Evolutionary conservation across 2,329 filamentous ascomycete species (phyloP), one percentile per base, ranked within the genome.

Genomic region (Camillea tinctor): DNA sequence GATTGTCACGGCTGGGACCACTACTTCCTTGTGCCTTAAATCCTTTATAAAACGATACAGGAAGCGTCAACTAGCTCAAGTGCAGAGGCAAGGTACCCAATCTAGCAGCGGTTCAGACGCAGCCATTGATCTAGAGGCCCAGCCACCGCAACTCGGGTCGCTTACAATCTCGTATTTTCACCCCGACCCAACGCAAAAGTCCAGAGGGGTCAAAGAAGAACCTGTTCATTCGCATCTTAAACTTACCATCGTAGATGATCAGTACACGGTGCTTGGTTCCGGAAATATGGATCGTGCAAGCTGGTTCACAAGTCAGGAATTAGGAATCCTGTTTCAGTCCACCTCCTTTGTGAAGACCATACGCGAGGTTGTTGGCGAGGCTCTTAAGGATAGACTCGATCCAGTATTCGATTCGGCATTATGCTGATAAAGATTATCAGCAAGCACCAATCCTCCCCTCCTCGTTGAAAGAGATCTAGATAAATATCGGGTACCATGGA

Each of bases 211-310:
- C 44, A 53, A 58, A 24, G 79, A 82, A 19, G 86, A 91, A 68
- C 89, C 90, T 0, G 85, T 89, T 2, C 87, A 92, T 56, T 88
- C 87, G 4, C 92, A 96, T 75, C 78, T 94, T 59, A 96, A 96
- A 74, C 81, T 93, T 70, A 89, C 86, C 0, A 81, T 93, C 57
- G 83, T 94, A 2, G 92, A 96, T 71, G 80, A 80, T 1, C 79
- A 86, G 62, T 85, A 87, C 20, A 79, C 88, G 1, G 80, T 95
- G 0, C 76, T 95, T 2, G 92, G 92, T 0, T 93, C 90, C 19
- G 91, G 91, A 1, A 96, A 96, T 71, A 86, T 93, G 81, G 92
- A 96, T 75, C 84, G 91, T 1, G 91, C 92, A 7, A 93, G 90
- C 71, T 95, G 90, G 90, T 93, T 86, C 74, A 95, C 92, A 4